A percentile compares a stretch with the other conserved stretches of the same genome.
Evolutionary conservation across 2,329 filamentous ascomycete species (phyloP).

Genomic region (Leptodontidium sp.): DNA sequence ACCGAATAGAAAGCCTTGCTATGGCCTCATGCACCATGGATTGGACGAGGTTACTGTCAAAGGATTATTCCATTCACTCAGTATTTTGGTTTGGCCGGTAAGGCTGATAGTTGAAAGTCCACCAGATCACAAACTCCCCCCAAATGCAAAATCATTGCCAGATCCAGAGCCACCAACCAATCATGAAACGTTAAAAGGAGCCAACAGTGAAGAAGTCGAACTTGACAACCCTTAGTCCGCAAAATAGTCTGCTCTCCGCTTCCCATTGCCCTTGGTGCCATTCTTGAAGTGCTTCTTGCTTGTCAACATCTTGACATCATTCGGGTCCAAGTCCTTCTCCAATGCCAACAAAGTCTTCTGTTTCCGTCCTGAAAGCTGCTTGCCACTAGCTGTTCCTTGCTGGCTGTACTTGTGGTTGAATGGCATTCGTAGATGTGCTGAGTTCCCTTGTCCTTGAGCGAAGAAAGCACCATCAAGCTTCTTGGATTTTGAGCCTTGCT

Average conservation of each 20-base stretch:
- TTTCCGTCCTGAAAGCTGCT: slow-evolving; percentile 84
- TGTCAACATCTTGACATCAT: slow-evolving; percentile 70
- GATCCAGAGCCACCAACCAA: slow-evolving; percentile 13
- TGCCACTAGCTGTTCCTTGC: slow-evolving; percentile 71
- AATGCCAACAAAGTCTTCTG: slow-evolving; percentile 80
- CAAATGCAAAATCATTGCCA: slow-evolving; percentile 24
- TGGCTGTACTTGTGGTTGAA: slow-evolving; percentile 91
- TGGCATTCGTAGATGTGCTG: slow-evolving; percentile 76
- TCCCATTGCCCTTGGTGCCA: slow-evolving; percentile 66
- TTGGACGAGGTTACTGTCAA: neutral
- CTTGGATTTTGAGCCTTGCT: slow-evolving; percentile 75
- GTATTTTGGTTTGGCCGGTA: neutral
- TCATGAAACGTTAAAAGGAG: neutral
- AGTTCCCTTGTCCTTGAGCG: slow-evolving; percentile 65
- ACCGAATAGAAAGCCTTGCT: neutral
- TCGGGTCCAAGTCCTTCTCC: slow-evolving; percentile 84
- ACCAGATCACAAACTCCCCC: slow-evolving; percentile 21
- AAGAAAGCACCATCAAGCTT: slow-evolving; percentile 93
- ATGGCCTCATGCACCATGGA: neutral
- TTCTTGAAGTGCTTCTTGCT: slow-evolving; percentile 96
- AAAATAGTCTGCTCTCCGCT: slow-evolving; percentile 49
- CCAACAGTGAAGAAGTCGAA: slow-evolving; percentile 19
- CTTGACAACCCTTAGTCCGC: slow-evolving; percentile 39
- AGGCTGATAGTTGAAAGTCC: neutral
- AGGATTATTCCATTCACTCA: neutral